phyloP scores from a whole-genome alignment of 495 filamentous ascomycete genomes.

The Elasticomyces elasticus region DNA sequence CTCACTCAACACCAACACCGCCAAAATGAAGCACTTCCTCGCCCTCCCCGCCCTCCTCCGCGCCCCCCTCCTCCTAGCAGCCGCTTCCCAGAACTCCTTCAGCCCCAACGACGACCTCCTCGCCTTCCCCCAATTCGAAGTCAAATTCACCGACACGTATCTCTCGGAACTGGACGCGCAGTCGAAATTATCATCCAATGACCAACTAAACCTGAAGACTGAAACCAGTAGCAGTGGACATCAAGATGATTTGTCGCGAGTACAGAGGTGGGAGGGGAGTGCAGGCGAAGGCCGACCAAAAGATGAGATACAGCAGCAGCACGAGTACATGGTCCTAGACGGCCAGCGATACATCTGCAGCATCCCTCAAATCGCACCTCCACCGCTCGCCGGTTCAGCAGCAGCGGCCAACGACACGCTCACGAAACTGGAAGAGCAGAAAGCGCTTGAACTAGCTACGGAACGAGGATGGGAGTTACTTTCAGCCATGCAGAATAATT shows the following conservation, averaged over 20 bases:
- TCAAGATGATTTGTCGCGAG: slow-evolving; percentile 17
- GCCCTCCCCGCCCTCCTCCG: slow-evolving; percentile 32
- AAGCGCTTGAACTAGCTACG: slow-evolving; percentile 74
- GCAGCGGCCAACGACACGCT: slow-evolving; percentile 44
- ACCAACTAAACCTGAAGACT: neutral
- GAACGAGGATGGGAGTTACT: slow-evolving; percentile 85
- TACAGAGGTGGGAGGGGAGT: slow-evolving; percentile 26
- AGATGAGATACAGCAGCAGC: slow-evolving; percentile 33
- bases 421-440: slow-evolving; percentile 59
- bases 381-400: slow-evolving; percentile 35
- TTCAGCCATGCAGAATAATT: slow-evolving; percentile 71
- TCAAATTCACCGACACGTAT: slow-evolving; percentile 64
- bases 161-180: slow-evolving; percentile 63
- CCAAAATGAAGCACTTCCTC: slow-evolving; percentile 31
- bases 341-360: slow-evolving; percentile 71
- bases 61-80: slow-evolving; percentile 37
- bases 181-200: slow-evolving; percentile 26
- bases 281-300: slow-evolving; percentile 4
- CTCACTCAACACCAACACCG: neutral
- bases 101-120: slow-evolving; percentile 85
- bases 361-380: slow-evolving; percentile 55
- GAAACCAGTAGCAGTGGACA: slow-evolving; percentile 3
- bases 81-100: slow-evolving; percentile 44
- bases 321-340: slow-evolving; percentile 64
- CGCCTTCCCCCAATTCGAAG: slow-evolving; percentile 87